A percentile compares a stretch with the other conserved stretches of the same genome.
These are phyloP conservation scores for Inonotus hispidus DNA, from an alignment of 1,284 basidiomycete species.

Conservation along the genomic window DNA sequence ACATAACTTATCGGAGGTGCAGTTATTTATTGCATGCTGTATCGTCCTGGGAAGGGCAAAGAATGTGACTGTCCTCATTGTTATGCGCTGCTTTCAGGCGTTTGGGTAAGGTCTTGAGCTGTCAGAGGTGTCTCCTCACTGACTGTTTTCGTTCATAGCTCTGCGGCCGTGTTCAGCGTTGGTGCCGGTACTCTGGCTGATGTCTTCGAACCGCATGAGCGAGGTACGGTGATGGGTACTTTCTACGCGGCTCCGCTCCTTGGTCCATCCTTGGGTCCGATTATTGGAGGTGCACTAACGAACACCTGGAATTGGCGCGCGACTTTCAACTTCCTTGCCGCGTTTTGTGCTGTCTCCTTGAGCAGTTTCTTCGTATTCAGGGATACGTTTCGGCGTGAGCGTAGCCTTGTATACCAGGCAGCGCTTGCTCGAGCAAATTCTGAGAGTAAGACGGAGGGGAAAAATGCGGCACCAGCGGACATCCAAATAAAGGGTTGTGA, in stretches of 20 bases:
- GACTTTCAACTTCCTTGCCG: constrained; percentile 77
- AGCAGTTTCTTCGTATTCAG: constrained; percentile 65
- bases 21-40: constrained; percentile 52
- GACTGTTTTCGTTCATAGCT: constrained; percentile 36
- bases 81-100: constrained; percentile 66
- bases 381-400: constrained; percentile 79
- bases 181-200: constrained; percentile 82
- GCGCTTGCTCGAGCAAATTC: constrained; percentile 36
- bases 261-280: constrained; percentile 64
- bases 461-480: background rate
- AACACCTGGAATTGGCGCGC: constrained; percentile 71
- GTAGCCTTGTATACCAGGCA: constrained; percentile 71
- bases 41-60: constrained; percentile 56
- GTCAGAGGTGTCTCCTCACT: background rate
- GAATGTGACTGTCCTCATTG: constrained; percentile 64
- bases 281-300: constrained; percentile 64
- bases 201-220: constrained; percentile 73
- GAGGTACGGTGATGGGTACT: constrained; percentile 76
- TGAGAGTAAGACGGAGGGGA: constrained; percentile 16
- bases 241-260: constrained; percentile 63
- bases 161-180: constrained; percentile 70
- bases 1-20: background rate
- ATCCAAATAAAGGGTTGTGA: constrained; percentile 19
- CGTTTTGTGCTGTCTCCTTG: constrained; percentile 52
- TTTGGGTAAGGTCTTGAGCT: constrained; percentile 41